Evolutionary conservation across 2,329 filamentous ascomycete species (phyloP), one percentile per base, ranked within the genome.

Genomic region (Pleurostoma richardsiae): DNA sequence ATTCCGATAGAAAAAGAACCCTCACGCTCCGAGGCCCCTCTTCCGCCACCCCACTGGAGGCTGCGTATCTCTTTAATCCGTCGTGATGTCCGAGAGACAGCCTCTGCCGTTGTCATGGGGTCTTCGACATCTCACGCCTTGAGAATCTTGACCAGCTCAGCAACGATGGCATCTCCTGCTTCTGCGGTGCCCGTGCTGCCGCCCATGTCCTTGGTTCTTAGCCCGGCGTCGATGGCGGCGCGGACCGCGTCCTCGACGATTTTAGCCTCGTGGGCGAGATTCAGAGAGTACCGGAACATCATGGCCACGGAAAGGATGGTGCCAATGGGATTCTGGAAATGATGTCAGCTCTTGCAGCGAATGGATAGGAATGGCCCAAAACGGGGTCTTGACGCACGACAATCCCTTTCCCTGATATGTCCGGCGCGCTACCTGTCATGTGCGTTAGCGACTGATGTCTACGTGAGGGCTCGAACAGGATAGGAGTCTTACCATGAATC

Each of bases 351-450:
- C 42, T 48, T 48, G 46, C 46, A 48, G 46, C 36, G 42, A 44
- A 48, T 48, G 29, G 42, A 45, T 44, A 48, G 46, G 46, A 48
- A 44, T 48, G 11, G 46, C 46, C 46, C 46, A 40, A 48, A 48
- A 48, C 46, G 42, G 42, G 46, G 44, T 39, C 39, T 46, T 44
- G 33, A 44, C 42, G 42, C 42, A 44, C 42, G 42, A 44, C 42
- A 38, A 44, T 44, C 42, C 42, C 42, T 44, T 44, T 44, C 42
- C 42, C 42, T 44, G 42, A 44, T 33, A 44, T 44, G 33, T 44
- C 42, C 42, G 42, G 42, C 42, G 42, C 42, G 42, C 42, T 44
- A 44, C 42, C 42, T 44, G 31, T 44, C 42, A 44, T 44, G 29
- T 44, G 42, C 42, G 42, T 44, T 44, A 44, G 42, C 42, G 42